Evolutionary conservation across 1,139 yeast species (phyloP).

Genomic region (Taphrina sp.): DNA sequence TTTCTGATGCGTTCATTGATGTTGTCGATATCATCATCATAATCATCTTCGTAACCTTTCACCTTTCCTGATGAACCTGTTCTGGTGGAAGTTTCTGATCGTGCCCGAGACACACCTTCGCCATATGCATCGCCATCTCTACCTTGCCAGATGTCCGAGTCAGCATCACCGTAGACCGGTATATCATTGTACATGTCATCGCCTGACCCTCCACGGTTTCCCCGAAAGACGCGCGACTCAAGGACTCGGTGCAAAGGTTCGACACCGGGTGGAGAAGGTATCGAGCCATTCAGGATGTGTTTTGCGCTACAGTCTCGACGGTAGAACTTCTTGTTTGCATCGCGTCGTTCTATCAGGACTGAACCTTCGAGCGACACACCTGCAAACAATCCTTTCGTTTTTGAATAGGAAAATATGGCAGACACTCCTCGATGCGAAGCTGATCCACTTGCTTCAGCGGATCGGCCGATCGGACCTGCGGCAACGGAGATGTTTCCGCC

Average conservation of each 20-base stretch:
- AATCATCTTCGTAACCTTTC: conserved; percentile 49
- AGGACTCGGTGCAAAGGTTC: conserved; percentile 83
- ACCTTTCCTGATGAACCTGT: conserved; percentile 41
- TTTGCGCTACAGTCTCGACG: conserved; percentile 85
- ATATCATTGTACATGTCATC: conserved; percentile 70
- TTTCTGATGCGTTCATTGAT: conserved; percentile 33
- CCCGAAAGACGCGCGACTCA: conserved; percentile 75
- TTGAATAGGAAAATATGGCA: conserved; percentile 89
- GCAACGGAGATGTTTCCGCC: conserved; percentile 96
- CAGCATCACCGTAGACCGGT: conserved; percentile 51
- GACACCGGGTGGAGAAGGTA: conserved; percentile 90
- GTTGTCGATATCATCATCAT: conserved; percentile 46
- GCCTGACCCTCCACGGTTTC: conserved; percentile 55
- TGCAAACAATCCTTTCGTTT: conserved; percentile 94
- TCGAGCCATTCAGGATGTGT: conserved; percentile 74
- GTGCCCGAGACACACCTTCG: conserved; percentile 37
- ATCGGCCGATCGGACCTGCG: conserved; percentile 98
- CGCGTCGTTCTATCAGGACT: conserved; percentile 90
- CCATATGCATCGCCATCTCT: conserved; percentile 36
- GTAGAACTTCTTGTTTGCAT: conserved; percentile 91
- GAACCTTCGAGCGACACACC: conserved; percentile 97
- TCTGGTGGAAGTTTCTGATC: conserved; percentile 35
- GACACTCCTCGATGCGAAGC: conserved; percentile 87
- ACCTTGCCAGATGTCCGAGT: conserved; percentile 40
- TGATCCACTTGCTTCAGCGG: conserved; percentile 96